Evolutionary conservation across 805 yeast genomes (phyloP), one percentile per base, ranked within the genome.

Genomic region (Candida verbasci): DNA sequence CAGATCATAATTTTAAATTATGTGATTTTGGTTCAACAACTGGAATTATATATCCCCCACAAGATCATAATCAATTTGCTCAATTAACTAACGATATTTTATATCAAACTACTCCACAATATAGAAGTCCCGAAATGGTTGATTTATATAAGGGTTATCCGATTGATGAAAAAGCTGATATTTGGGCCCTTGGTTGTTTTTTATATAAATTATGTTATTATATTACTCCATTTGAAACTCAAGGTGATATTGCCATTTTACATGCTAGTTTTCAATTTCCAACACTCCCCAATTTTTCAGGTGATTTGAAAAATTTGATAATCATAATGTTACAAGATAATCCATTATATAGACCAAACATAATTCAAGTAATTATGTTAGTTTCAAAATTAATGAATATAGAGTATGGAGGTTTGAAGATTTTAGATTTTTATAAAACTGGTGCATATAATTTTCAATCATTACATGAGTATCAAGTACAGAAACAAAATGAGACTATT

Each of bases 131-230:
- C 0, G 98, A 91, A 55, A 93, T 91, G 97, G 76, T 91, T 39
- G 97, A 91, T 59, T 70, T 89, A 17, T 82, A 82, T 55, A 68
- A 87, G 31, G 85, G 88, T 6, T 64, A 79, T 31, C 93, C 96
- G 2, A 84, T 91, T 27, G 93, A 91, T 58, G 94, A 89, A 50
- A 87, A 87, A 58, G 73, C 91, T 6, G 98, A 91, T 61, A 85
- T 91, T 32, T 91, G 98, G 98, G 98, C 98, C 0, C 64, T 91
- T 32, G 98, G 98, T 9, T 82, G 93, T 22, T 86, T 93, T 44
- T 68, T 93, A 34, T 91, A 86, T 68, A 91, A 91, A 55, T 67
- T 91, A 43, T 82, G 96, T 60, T 91, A 84, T 62, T 91, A 86
- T 59, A 89, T 84, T 1, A 91, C 98, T 1, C 98, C 98, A 1